phyloP scores from a whole-genome alignment of 2,329 filamentous ascomycete genomes.

The Sporothrix globosa region DNA sequence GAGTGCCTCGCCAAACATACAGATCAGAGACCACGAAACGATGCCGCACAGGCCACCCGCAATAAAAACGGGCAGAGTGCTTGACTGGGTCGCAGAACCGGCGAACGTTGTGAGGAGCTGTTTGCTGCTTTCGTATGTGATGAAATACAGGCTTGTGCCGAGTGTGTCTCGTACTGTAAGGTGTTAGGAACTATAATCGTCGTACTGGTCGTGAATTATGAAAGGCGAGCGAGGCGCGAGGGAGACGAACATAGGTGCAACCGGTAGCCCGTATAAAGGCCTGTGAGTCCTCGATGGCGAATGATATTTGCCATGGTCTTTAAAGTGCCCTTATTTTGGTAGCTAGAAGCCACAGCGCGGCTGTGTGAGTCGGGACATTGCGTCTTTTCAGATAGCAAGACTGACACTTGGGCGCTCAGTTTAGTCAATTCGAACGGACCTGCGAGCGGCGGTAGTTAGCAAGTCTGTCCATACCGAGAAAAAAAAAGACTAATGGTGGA shows the following conservation, averaged over 20 bases:
- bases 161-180: constrained; percentile 74
- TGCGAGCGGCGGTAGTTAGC: constrained; percentile 40
- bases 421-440: constrained; percentile 89
- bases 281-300: constrained; percentile 70
- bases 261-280: constrained; percentile 79
- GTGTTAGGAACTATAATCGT: neutral
- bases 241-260: constrained; percentile 70
- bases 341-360: constrained; percentile 66
- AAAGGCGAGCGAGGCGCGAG: neutral
- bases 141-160: constrained; percentile 84
- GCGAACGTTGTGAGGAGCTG: constrained; percentile 76
- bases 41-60: constrained; percentile 82
- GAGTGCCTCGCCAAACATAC: constrained; percentile 51
- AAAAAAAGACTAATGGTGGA: neutral
- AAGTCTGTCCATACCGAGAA: neutral
- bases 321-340: constrained; percentile 76
- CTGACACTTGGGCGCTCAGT: constrained; percentile 81
- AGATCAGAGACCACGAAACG: constrained; percentile 77
- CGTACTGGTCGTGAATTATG: neutral
- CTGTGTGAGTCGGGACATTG: constrained; percentile 52
- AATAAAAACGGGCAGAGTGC: constrained; percentile 75
- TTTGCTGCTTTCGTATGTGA: constrained; percentile 85
- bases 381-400: constrained; percentile 68
- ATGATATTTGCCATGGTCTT: constrained; percentile 77
- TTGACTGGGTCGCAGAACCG: constrained; percentile 72